Evolutionary conservation across 176 grass and related monocot genomes (phyloP).

Genomic region (Tillandsia leiboldiana): DNA sequence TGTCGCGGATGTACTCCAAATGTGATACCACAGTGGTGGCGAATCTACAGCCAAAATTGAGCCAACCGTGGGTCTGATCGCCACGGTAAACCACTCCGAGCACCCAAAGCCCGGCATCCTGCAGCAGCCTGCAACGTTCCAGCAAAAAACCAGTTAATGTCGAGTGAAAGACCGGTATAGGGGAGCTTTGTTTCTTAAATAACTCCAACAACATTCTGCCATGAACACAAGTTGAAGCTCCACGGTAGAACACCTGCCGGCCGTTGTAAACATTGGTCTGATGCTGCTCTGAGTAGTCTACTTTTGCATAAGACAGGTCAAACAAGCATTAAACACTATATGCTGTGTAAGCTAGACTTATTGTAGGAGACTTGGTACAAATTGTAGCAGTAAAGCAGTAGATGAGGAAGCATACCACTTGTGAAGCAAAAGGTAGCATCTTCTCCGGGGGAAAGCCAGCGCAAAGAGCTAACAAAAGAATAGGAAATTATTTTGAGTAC

Average conservation of each 20-base stretch:
- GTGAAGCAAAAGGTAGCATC: conserved; percentile 78
- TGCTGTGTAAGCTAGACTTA: background rate
- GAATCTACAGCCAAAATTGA: conserved; percentile 23
- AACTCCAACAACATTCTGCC: background rate
- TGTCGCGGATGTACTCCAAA: too few relatives aligned
- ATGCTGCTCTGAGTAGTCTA: too few relatives aligned
- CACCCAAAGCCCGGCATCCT: conserved; percentile 58
- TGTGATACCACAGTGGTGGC: too few relatives aligned
- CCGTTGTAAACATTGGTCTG: too few relatives aligned
- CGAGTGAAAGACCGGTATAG: background rate
- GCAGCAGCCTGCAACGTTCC: conserved; percentile 41
- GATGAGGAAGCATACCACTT: conserved; percentile 39
- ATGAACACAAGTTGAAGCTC: too few relatives aligned
- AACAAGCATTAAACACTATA: background rate
- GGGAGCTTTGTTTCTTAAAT: background rate
- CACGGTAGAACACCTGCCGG: too few relatives aligned
- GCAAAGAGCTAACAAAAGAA: conserved; percentile 47
- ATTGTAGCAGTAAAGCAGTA: conserved; percentile 1
- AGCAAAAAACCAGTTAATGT: background rate
- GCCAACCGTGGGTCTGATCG: conserved; percentile 31
- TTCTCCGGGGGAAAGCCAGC: conserved; percentile 55
- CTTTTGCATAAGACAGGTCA: too few relatives aligned
- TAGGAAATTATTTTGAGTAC: background rate
- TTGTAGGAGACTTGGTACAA: background rate
- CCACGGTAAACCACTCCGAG: conserved; percentile 49